Evolutionary conservation across 1,284 basidiomycete genomes (phyloP), one percentile per base, ranked within the genome.

Genomic region (Cutaneotrichosporon dermatis): DNA sequence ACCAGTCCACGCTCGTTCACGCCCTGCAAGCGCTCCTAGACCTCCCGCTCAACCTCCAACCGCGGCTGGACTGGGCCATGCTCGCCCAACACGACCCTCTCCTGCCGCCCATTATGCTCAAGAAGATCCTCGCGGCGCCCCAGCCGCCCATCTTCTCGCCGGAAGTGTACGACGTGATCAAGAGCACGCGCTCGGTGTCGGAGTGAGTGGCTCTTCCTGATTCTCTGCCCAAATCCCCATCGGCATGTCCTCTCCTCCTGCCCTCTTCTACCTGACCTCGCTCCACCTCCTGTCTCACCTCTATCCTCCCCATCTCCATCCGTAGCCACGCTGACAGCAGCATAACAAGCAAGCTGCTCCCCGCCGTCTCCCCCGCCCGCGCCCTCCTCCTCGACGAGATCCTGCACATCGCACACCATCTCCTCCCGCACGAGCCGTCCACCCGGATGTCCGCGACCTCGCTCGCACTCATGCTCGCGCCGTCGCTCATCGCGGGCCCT

Each of bases 391-490:
- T 76, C 12, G 13, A 48, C 4, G 60, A 67, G 58, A 43, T 70
- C 8, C 58, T 63, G 2, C 59, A 61, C 40, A 45, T 66, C 4
- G 59, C 73, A 11, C 67, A 68, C 57, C 57, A 67, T 39, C 57
- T 75, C 2, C 50, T 63, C 7, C 10, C 57, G 3, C 55, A 62
- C 64, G 67, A 72, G 54, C 3, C 8, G 6, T 33, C 2, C 10
- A 37, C 4, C 72, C 67, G 67, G 33, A 77, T 77, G 75, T 57
- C 63, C 1, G 43, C 71, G 4, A 54, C 61, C 4, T 58, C 59
- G 8, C 58, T 71, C 6, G 68, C 75, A 0, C 74, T 75, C 51
- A 66, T 70, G 11, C 55, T 75, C 16, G 69, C 75, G 1, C 75
- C 75, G 5, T 49, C 64, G 3, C 61, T 77, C 40, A 69, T 77